Percentiles rank a stretch among this genome's conserved stretches.
These are phyloP conservation scores for Oryza rufipogon DNA, from an alignment of 176 grass and related monocot species.

Conservation along the genomic window DNA sequence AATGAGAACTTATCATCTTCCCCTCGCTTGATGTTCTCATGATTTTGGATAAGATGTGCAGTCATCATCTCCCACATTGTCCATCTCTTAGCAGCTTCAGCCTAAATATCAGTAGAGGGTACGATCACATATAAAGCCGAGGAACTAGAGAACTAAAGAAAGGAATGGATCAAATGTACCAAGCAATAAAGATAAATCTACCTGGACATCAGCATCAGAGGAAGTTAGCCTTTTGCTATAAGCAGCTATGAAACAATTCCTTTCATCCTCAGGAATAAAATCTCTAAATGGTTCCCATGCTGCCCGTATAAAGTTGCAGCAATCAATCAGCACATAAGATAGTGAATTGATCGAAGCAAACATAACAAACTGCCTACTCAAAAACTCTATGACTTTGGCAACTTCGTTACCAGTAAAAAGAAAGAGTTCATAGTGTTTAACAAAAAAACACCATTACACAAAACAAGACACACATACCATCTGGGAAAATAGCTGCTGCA, in stretches of 20 bases:
- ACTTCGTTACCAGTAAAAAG: not conserved
- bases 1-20: conserved; percentile 84
- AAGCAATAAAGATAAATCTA: conserved; percentile 35
- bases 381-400: not conserved
- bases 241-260: conserved; percentile 73
- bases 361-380: not conserved
- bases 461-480: conserved; percentile 51
- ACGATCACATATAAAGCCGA: not conserved
- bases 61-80: conserved; percentile 98
- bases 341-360: not conserved
- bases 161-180: not conserved
- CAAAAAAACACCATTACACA: not conserved
- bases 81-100: conserved; percentile 88
- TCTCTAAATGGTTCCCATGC: conserved; percentile 95
- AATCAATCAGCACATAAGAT: not conserved
- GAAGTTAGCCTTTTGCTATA: conserved; percentile 91
- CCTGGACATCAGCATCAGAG: conserved; percentile 62
- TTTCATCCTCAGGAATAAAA: conserved; percentile 90
- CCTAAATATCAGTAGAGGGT: conserved; percentile 42
- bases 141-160: not conserved
- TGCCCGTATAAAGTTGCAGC: conserved; percentile 35
- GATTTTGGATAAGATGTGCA: conserved; percentile 90
- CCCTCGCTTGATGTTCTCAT: conserved; percentile 77
- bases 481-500: conserved; percentile 91
- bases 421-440: not conserved